Evolutionary conservation across 805 yeast species (phyloP), one percentile per base, ranked within the genome.

Genomic region (Myxozyma geophila): DNA sequence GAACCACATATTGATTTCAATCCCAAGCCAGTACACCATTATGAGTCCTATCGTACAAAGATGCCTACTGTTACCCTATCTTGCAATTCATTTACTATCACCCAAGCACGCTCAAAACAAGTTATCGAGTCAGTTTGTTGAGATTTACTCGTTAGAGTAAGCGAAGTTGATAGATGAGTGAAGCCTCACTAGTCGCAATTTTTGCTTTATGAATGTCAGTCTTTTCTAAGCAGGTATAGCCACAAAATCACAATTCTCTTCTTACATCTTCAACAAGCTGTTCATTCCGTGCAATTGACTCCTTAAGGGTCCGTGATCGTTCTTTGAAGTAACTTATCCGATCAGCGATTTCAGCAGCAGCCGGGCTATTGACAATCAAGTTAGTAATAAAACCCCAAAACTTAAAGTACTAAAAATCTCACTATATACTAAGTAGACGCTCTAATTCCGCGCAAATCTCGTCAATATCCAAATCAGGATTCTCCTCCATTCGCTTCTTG

Each of bases 361-460:
- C 59, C 4, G 69, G 69, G 36, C 69, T 66, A 57, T 21, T 17
- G 12, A 1, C 36, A 7, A n/a, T n/a, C n/a, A n/a, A n/a, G n/a
- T 17, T 28, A 7, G 40, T 17, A 19, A 39, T 17, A 19, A 36
- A 35, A 19, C 21, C 23, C 10, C 12, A 19, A 4, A 13, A 4
- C 19, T 36, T 3, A 35, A 33, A 33, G 47, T 41, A 19, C 15
- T 7, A 28, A 23, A 15, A 23, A 15, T 21, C 69, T 28, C 39
- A 66, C 69, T 66, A 66, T 21, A 66, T 53, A 39, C 43, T 56
- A 15, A 66, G 35, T 2, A 66, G 48, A 1, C 56, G 52, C 36
- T 64, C 68, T 15, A 66, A 43, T 17, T 63, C 67, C 12, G 36
- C 43, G 50, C 69, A 66, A 10, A 66, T 66, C 17, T 50, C 67